Base-by-base conservation (phyloP, 2,329 filamentous ascomycete species). In the Trichoderma simmonsii region DNA sequence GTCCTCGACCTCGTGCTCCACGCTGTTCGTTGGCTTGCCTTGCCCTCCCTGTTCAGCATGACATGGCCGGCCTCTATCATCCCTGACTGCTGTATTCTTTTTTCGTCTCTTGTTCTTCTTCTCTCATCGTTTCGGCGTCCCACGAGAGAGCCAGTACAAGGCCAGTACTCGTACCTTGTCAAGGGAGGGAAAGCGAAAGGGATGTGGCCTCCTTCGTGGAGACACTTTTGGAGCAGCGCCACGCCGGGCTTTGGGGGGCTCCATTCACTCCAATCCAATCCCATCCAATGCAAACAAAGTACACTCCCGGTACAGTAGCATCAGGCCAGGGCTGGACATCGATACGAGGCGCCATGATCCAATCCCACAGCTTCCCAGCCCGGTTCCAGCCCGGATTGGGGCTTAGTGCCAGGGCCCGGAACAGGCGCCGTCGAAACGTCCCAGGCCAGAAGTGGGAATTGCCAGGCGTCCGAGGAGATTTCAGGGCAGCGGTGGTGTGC, bases 311-410 rank as follows among this genome's bases (percentile, higher is more conserved):
- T 24, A 39, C 51, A 21, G 48, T 18, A 8, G 63, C 34, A 9
- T 36, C 48, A 56, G 26, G 43, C 48, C 66, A 26, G 34, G 64
- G 51, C 51, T 54, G 64, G 34, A 36, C 48, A 15, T 60, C 57
- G 66, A 70, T 70, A 70, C 66, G 66, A 70, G 66, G 54, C n/a
- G 28, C 18, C 36, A 32, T 48, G n/a, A 54, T 61, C 66, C 66
- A 61, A 61, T 70, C 66, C 66, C 6, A 43, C 66, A 61, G 34
- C 66, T 43, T 9, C 30, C 65, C 56, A 30, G 56, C 51, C 26
- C 26, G 66, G 66, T 57, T 69, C 66, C 66, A 69, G 66, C 21
- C 57, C 51, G 36, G 26, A 51, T 54, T 36, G 57, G 14, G 39
- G 30, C n/a, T 43, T 61, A 51, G 66, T 21, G 32, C 21, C 56